phyloP scores from a whole-genome alignment of 2,329 filamentous ascomycete genomes.

The Talaromyces sp. region DNA sequence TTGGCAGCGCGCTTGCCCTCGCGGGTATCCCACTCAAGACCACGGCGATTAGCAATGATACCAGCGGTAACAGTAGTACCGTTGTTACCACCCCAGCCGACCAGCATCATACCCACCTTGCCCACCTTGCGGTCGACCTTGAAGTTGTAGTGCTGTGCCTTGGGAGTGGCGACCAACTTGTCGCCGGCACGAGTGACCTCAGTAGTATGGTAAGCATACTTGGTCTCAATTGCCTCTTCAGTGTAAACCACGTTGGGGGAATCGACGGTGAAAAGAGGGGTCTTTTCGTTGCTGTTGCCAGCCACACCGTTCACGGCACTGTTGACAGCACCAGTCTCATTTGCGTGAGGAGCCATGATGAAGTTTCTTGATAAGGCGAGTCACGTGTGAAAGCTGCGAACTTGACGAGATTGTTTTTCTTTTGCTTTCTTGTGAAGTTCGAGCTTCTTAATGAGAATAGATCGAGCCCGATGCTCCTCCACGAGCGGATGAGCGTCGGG shows the following conservation, averaged over 20 bases:
- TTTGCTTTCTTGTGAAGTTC: slow-evolving; percentile 5
- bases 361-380: slow-evolving; percentile 15
- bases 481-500: slow-evolving; percentile 83
- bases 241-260: slow-evolving; percentile 93
- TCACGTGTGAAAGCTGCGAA: slow-evolving; percentile 25
- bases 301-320: slow-evolving; percentile 54
- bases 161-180: slow-evolving; percentile 77
- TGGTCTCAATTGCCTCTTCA: slow-evolving; percentile 81
- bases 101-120: slow-evolving; percentile 94
- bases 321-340: slow-evolving; percentile 52
- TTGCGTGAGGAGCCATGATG: slow-evolving; percentile 92
- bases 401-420: slow-evolving; percentile 46
- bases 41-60: slow-evolving; percentile 89
- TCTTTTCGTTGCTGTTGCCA: slow-evolving; percentile 35
- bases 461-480: slow-evolving; percentile 69
- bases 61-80: slow-evolving; percentile 95
- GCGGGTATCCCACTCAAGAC: slow-evolving; percentile 87
- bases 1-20: slow-evolving; percentile 82
- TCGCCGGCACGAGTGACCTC: slow-evolving; percentile 71
- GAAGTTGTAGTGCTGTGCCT: slow-evolving; percentile 92
- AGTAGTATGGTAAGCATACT: slow-evolving; percentile 96
- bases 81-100: slow-evolving; percentile 98
- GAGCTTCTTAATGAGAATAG: slow-evolving; percentile 41
- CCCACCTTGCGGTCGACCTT: slow-evolving; percentile 91
- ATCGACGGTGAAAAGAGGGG: slow-evolving; percentile 74